Evolutionary conservation across 208 protist species (phyloP), one percentile per base, ranked within the genome.

Genomic region (Wallacemonas collosoma): DNA sequence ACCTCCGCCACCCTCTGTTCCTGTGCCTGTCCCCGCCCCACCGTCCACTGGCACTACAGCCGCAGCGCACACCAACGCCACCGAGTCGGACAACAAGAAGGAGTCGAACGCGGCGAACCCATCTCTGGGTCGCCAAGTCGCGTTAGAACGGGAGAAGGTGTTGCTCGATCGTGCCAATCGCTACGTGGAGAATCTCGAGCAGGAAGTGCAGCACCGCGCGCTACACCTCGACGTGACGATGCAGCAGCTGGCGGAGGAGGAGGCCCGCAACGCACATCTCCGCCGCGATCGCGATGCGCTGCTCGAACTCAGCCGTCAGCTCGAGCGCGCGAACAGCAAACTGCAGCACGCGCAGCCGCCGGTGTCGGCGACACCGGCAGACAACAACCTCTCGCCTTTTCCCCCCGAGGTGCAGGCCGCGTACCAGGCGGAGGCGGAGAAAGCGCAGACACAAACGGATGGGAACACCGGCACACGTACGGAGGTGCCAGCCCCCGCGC

Each of bases 271-370:
- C 55, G 71, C 72, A 9, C 66, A 65, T 2, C 73, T 91, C 50
- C 82, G 86, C 35, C 74, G 78, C 36, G 86, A 91, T 54, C 79
- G 86, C 17, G 83, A 91, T 60, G 53, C 77, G 7, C 71, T 91
- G 11, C 72, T 91, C 12, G 78, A 70, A 43, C 72, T 87, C 17
- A 88, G 75, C 26, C 60, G 72, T 35, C 73, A 77, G 38, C 71
- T 91, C 11, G 75, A 87, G 36, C 54, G 50, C n/a, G 50, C 73
- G 44, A 82, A 73, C 70, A 48, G 51, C 54, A n/a, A 54, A 51
- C 63, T 80, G 56, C 80, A 72, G 53, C 11, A 38, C 43, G 26
- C 51, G 51, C 9, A 9, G 11, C 54, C 11, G 48, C 5, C 36
- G 1, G 4, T 6, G 9, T 41, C 56, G 17, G 0, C 35, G 38